Conservation (phyloP, 495 filamentous ascomycete species). For the Annulohypoxylon stygium region DNA sequence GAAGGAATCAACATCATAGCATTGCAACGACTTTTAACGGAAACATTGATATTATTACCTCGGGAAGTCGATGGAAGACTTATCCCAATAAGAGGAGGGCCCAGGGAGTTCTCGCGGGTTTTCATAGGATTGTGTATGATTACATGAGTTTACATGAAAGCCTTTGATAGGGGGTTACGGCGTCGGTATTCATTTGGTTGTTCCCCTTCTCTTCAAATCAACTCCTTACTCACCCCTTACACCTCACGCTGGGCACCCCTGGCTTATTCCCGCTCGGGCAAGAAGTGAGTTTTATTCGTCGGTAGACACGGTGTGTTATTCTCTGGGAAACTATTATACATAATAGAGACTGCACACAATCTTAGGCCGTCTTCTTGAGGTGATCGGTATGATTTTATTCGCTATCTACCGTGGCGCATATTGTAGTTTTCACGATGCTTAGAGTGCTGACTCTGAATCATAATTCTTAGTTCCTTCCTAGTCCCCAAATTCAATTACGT, state of each 20-base stretch:
- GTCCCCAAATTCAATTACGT: neutral
- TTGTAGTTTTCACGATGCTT: neutral
- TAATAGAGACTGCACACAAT: conserved; percentile 37
- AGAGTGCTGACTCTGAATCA: conserved; percentile 7
- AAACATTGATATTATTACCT: conserved; percentile 39
- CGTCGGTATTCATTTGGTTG: conserved; percentile 37
- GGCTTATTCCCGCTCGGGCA: neutral
- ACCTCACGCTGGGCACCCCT: neutral
- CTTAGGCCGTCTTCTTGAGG: neutral
- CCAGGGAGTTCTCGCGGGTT: conserved; percentile 30
- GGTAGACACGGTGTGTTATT: conserved; percentile 32
- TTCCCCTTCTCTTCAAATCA: conserved; percentile 5
- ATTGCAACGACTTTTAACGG: conserved; percentile 40
- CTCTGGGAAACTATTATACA: conserved; percentile 29
- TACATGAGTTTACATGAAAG: conserved; percentile 45
- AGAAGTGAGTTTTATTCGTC: conserved; percentile 22
- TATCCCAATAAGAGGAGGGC: conserved; percentile 9
- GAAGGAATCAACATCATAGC: conserved; percentile 40
- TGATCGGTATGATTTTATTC: neutral
- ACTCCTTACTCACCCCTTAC: conserved; percentile 14
- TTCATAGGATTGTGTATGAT: conserved; percentile 42
- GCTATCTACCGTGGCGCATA: neutral
- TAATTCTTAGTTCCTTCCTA: neutral
- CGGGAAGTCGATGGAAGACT: conserved; percentile 20
- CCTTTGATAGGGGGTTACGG: conserved; percentile 28